phyloP scores from a whole-genome alignment of 305 asterid species.

The Plantago coronopus region DNA sequence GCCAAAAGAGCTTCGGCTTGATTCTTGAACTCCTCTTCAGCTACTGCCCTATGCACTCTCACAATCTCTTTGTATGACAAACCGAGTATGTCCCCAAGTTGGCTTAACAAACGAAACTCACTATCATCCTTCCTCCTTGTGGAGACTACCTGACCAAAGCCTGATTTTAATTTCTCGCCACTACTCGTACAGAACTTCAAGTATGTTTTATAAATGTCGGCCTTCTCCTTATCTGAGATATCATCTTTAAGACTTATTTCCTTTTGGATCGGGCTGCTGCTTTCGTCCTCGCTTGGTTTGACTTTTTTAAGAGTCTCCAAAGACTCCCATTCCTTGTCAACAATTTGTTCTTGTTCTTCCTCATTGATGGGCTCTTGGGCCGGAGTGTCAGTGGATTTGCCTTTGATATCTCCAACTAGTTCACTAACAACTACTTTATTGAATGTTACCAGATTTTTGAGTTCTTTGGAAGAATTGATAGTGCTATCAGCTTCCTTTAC shows the following conservation, averaged over 20 bases:
- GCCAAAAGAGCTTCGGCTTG: conserved; percentile 94
- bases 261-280: conserved; percentile 56
- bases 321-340: conserved; percentile 81
- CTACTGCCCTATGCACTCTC: conserved; percentile 75
- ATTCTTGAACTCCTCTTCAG: conserved; percentile 85
- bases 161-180: conserved; percentile 66
- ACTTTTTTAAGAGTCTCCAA: conserved; percentile 72
- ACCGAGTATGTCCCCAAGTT: conserved; percentile 84
- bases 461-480: conserved; percentile 71
- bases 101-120: conserved; percentile 64
- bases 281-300: conserved; percentile 43
- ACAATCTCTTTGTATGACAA: conserved; percentile 71
- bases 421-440: conserved; percentile 76
- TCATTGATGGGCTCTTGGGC: conserved; percentile 45
- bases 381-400: conserved; percentile 55
- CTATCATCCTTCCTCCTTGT: conserved; percentile 84
- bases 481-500: conserved; percentile 78
- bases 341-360: conserved; percentile 33
- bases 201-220: conserved; percentile 88
- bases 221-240: conserved; percentile 78
- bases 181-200: conserved; percentile 80
- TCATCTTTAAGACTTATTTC: conserved; percentile 89
- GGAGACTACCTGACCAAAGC: conserved; percentile 70
- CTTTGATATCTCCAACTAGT: conserved; percentile 85
- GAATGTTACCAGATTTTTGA: conserved; percentile 78